Evolutionary conservation across 495 filamentous ascomycete genomes (phyloP), one percentile per base, ranked within the genome.

Genomic region (Darksidea phi): DNA sequence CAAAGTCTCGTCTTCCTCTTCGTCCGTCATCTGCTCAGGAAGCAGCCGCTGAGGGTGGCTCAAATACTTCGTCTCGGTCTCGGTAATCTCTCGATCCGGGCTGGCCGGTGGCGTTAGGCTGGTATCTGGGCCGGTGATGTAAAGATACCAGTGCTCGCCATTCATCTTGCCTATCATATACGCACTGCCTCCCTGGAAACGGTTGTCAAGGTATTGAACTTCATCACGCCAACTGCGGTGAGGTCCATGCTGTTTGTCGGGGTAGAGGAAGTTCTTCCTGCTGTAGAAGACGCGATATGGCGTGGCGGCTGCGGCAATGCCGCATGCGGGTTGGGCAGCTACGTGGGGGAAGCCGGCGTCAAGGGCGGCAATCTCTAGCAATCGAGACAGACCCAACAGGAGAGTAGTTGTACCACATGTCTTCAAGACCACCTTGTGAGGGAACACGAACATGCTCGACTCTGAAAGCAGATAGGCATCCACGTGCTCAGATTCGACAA

Each of bases 91-190:
- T 48, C 72, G 73, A 36, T 78, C 77, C 0, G 94, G 93, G 18
- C 87, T 96, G 7, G 84, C 78, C 57, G 95, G 94, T 12, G 92
- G 95, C 0, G 91, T 96, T 57, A 96, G 80, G 63, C 84, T 74
- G 10, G 81, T 87, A 70, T 87, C 82, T 17, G 95, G 91, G 52
- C 89, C 87, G 32, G 95, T 99, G 71, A 97, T 83, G 74, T 97
- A 99, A 38, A 99, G 78, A 70, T 97, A 97, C 95, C 95, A 99
- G 70, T 99, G 95, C 75, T 97, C 95, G 61, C 94, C 93, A 70
- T 99, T 99, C 91, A 97, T 97, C 75, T 96, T 96, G 65, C 95
- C 95, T 62, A 99, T 94, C 92, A 97, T 95, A 76, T 99, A 99
- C 28, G 95, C 95, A 74, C 93, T 97, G 42, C 95, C 95, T 56